Percentiles rank a stretch among this genome's conserved stretches.
These are phyloP conservation scores for Russula griseocarnosa DNA, from an alignment of 768 basidiomycete species.

Conservation along the genomic window DNA sequence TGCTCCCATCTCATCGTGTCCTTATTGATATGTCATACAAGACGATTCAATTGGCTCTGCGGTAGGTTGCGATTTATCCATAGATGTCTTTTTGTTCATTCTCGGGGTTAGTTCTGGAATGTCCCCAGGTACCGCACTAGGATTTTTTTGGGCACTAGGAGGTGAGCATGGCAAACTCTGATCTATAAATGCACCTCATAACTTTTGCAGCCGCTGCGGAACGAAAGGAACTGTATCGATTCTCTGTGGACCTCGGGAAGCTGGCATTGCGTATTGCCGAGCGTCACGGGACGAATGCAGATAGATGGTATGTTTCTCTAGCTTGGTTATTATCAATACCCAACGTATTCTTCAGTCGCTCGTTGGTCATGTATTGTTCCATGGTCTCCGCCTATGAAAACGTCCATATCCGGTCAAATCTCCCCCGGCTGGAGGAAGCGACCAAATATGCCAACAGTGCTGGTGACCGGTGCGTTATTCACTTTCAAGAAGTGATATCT, in stretches of 20 bases:
- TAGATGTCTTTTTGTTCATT: neutral
- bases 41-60: constrained; percentile 62
- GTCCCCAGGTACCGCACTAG: constrained; percentile 62
- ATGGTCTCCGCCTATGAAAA: constrained; percentile 68
- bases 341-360: constrained; percentile 42
- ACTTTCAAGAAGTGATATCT: neutral
- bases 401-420: constrained; percentile 58
- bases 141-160: constrained; percentile 69
- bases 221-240: constrained; percentile 57
- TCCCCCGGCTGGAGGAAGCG: constrained; percentile 57
- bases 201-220: constrained; percentile 50
- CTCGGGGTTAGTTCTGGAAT: constrained; percentile 52
- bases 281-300: constrained; percentile 54
- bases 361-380: constrained; percentile 55
- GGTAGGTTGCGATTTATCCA: constrained; percentile 38
- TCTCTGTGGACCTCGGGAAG: constrained; percentile 64
- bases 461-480: constrained; percentile 52
- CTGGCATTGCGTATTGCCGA: constrained; percentile 67
- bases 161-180: constrained; percentile 38
- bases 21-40: constrained; percentile 30
- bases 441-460: constrained; percentile 62
- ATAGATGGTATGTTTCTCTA: constrained; percentile 53
- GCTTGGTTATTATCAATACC: constrained; percentile 1
- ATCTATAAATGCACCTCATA: neutral
- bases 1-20: neutral